A percentile compares a stretch with the other conserved stretches of the same genome.
phyloP scores from a whole-genome alignment of 2,329 filamentous ascomycete genomes.

The Colletotrichum sp. region DNA sequence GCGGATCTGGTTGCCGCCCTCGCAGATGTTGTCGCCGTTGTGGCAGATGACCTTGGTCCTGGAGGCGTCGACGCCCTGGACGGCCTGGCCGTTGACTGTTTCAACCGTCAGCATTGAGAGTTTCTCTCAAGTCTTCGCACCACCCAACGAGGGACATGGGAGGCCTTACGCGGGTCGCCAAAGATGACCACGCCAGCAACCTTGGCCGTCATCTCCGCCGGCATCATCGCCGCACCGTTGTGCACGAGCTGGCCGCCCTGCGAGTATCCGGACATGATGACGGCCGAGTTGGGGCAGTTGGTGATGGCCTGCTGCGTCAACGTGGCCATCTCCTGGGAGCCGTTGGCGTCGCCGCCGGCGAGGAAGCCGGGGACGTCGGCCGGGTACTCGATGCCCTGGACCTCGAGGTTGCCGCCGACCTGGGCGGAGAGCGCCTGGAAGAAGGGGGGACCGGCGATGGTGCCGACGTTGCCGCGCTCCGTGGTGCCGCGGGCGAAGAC shows the following conservation, averaged over 20 bases:
- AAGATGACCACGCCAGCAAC: constrained; percentile 33
- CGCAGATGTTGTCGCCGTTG: constrained; percentile 34
- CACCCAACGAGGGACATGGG: no score
- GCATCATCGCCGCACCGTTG: constrained; percentile 41
- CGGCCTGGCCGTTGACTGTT: constrained; percentile 14
- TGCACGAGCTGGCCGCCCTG: constrained; percentile 45
- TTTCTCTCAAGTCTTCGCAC: not conserved
- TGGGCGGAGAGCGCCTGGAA: constrained; percentile 45
- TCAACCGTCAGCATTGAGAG: not conserved
- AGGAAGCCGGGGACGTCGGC: constrained; percentile 50
- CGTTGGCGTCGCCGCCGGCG: constrained; percentile 46
- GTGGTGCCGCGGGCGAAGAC: constrained; percentile 62
- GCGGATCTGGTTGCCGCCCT: constrained; percentile 28
- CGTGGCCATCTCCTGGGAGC: constrained; percentile 44
- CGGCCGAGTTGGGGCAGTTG: constrained; percentile 47
- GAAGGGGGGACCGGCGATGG: constrained; percentile 52
- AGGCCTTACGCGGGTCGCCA: constrained; percentile 26
- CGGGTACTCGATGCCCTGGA: constrained; percentile 59
- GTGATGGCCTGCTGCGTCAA: constrained; percentile 33
- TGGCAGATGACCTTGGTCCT: constrained; percentile 32
- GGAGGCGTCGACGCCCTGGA: constrained; percentile 2
- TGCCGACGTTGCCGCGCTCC: constrained; percentile 56
- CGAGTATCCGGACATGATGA: constrained; percentile 53
- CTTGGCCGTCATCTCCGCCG: constrained; percentile 35
- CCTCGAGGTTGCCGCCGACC: constrained; percentile 48